Conservation (phyloP, 345 rosid species). For the Ceriops tagal region DNA sequence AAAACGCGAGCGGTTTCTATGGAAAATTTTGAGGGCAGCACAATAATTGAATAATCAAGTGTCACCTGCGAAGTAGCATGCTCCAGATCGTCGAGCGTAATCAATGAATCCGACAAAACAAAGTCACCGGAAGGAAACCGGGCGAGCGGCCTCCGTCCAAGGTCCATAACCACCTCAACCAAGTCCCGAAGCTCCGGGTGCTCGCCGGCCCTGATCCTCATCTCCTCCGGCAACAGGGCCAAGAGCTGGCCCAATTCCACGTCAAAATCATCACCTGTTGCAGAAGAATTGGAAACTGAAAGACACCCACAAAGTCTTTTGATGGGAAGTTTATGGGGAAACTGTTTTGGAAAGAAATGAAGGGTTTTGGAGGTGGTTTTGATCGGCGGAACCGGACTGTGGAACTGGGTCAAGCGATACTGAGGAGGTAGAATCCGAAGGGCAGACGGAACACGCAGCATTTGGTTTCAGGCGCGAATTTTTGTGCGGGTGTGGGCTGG, state of each 20-base stretch:
- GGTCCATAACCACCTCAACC: conserved; percentile 82
- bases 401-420: conserved; percentile 17
- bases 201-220: conserved; percentile 51
- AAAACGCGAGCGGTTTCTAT: conserved; percentile 3
- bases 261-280: conserved; percentile 38
- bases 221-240: conserved; percentile 59
- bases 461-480: conserved; percentile 27
- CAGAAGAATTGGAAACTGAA: conserved; percentile 19
- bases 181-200: conserved; percentile 56
- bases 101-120: conserved; percentile 54
- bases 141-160: conserved; percentile 82
- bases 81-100: conserved; percentile 49
- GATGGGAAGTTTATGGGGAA: not conserved
- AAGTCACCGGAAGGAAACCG: conserved; percentile 93
- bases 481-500: no score
- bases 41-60: no score
- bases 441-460: conserved; percentile 26
- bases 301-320: conserved; percentile 16
- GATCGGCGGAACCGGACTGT: not conserved
- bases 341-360: conserved; percentile 16
- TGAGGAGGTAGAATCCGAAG: conserved; percentile 15
- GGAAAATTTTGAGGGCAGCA: conserved; percentile 11
- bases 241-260: conserved; percentile 67
- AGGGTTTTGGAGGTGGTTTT: conserved; percentile 11
- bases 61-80: conserved; percentile 72